Percentiles rank a stretch among this genome's conserved stretches.
These are phyloP conservation scores for Ceriops zippeliana DNA, from an alignment of 345 rosid genomes.

Conservation along the genomic window DNA sequence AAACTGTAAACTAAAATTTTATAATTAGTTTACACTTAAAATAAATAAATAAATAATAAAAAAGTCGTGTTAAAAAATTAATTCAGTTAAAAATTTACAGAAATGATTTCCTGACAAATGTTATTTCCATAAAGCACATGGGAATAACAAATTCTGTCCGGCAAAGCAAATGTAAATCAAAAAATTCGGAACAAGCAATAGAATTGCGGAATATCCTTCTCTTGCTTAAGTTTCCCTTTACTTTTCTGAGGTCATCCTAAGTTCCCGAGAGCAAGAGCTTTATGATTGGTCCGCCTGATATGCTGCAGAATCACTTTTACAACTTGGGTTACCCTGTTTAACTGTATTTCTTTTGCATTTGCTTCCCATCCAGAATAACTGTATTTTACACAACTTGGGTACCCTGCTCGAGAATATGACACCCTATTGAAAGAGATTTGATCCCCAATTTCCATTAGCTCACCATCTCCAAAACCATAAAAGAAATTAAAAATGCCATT, in stretches of 20 bases:
- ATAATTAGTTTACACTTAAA: no score
- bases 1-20: no score
- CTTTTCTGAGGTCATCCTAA: constrained; percentile 10
- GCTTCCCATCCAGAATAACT: constrained; percentile 1
- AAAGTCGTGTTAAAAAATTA: no score
- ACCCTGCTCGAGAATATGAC: constrained; percentile 16
- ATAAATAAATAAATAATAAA: no score
- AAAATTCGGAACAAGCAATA: background rate
- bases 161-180: background rate
- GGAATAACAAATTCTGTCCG: background rate
- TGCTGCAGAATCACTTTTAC: constrained; percentile 7
- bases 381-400: no score
- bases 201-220: constrained; percentile 8
- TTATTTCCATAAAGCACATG: background rate
- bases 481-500: background rate
- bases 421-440: constrained; percentile 8
- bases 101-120: no score
- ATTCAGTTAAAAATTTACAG: no score
- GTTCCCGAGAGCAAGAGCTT: background rate
- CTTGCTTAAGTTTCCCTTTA: constrained; percentile 8
- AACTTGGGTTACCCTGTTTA: background rate
- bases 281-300: background rate
- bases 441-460: constrained; percentile 5
- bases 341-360: constrained; percentile 2
- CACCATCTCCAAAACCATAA: background rate